Percentiles rank a stretch among this genome's conserved stretches.
Evolutionary conservation across 2,329 filamentous ascomycete species (phyloP).

Genomic region (Colletotrichum theobromicola): DNA sequence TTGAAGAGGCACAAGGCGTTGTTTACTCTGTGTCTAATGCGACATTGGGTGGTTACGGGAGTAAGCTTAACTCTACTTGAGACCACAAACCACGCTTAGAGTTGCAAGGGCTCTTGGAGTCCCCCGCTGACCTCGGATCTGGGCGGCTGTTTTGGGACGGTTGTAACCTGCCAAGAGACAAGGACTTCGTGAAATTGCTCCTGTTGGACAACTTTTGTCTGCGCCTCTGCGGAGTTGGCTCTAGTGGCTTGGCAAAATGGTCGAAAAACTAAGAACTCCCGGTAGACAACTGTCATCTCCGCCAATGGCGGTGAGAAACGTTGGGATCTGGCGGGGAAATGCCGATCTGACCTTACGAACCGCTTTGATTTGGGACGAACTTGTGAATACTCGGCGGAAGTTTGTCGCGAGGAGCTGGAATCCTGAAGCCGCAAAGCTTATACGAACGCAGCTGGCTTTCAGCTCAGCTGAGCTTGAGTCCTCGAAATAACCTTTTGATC

Average conservation of each 20-base stretch:
- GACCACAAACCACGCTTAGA: not conserved
- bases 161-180: not conserved
- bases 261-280: not conserved
- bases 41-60: not conserved
- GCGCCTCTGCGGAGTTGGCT: not conserved
- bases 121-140: not conserved
- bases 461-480: not conserved
- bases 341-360: not conserved
- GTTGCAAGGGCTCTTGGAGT: not conserved
- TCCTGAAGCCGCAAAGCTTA: not conserved
- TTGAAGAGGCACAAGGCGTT: not conserved
- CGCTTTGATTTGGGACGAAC: not conserved
- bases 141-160: not conserved
- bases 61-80: constrained; percentile 2
- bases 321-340: not conserved
- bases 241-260: constrained; percentile 11
- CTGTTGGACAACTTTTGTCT: not conserved
- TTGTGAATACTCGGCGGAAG: not conserved
- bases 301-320: not conserved
- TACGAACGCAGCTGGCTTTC: not conserved
- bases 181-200: not conserved
- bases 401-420: constrained; percentile 1
- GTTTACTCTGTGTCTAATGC: not conserved
- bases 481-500: not conserved
- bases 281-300: not conserved